phyloP scores from a whole-genome alignment of 306 rosid species.

The Trichosanthes cucumerina region DNA sequence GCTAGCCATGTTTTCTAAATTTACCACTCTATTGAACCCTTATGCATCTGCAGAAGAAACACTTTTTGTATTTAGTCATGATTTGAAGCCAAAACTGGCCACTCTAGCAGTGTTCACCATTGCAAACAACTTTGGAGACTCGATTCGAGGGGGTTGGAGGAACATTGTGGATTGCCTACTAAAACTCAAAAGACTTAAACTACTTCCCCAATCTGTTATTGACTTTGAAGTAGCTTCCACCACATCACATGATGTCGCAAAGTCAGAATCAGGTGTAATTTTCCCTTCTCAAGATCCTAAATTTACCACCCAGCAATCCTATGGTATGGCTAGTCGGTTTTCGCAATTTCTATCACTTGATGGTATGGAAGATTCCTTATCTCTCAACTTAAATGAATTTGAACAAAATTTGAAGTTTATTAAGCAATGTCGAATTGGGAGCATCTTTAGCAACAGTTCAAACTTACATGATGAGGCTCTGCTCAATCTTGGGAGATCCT shows the following conservation, averaged over 20 bases:
- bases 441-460: conserved; percentile 50
- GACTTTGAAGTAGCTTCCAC: conserved; percentile 41
- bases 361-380: conserved; percentile 42
- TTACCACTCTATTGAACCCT: conserved; percentile 78
- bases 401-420: conserved; percentile 78
- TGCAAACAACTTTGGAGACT: conserved; percentile 55
- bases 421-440: conserved; percentile 63
- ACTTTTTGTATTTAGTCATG: conserved; percentile 64
- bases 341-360: conserved; percentile 50
- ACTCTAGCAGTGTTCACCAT: conserved; percentile 75
- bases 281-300: conserved; percentile 37
- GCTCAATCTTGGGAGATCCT: conserved; percentile 59
- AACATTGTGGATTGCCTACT: conserved; percentile 76
- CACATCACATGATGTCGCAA: conserved; percentile 16
- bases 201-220: conserved; percentile 57
- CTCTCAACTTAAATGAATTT: conserved; percentile 55
- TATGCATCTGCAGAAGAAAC: conserved; percentile 92
- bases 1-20: conserved; percentile 65
- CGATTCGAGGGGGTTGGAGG: conserved; percentile 87
- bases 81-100: conserved; percentile 75
- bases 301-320: conserved; percentile 27
- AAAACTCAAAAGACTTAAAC: conserved; percentile 73
- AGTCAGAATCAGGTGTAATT: conserved; percentile 32
- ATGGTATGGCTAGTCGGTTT: conserved; percentile 35
- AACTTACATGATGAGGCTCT: conserved; percentile 55